Percentiles rank a stretch among this genome's conserved stretches.
Evolutionary conservation across 129 eudicot genomes (phyloP).

Genomic region (Heracleum sosnowskyi): DNA sequence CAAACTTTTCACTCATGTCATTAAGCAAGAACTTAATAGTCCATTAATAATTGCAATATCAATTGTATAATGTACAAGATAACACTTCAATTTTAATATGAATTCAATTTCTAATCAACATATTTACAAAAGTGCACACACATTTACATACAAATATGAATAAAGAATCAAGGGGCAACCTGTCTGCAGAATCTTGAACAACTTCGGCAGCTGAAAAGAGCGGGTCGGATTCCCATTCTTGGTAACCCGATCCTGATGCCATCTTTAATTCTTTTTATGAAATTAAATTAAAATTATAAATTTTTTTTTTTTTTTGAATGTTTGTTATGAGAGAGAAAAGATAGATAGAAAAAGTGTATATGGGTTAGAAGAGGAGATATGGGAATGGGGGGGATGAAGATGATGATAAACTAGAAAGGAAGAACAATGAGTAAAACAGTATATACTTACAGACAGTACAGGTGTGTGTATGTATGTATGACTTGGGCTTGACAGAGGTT

Average conservation of each 20-base stretch:
- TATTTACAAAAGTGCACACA: background rate
- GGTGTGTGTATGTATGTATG: too few relatives aligned
- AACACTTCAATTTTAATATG: background rate
- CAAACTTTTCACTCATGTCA: background rate
- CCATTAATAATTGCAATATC: background rate
- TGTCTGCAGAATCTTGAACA: slow-evolving; percentile 37
- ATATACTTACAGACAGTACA: too few relatives aligned
- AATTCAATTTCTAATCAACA: background rate
- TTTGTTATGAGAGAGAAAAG: background rate
- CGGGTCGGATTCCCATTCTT: slow-evolving; percentile 36
- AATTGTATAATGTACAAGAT: background rate
- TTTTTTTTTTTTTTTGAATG: too few relatives aligned
- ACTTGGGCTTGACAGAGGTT: too few relatives aligned
- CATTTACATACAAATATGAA: background rate
- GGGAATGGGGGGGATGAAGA: too few relatives aligned
- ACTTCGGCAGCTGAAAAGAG: slow-evolving; percentile 35
- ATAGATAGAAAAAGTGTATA: too few relatives aligned
- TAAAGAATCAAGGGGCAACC: slow-evolving; percentile 12
- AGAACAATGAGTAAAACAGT: too few relatives aligned
- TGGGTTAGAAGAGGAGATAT: too few relatives aligned
- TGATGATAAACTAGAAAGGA: too few relatives aligned
- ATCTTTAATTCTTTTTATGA: slow-evolving; percentile 6
- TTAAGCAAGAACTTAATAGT: background rate
- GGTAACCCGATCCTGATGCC: slow-evolving; percentile 13
- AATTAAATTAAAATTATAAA: too few relatives aligned